These are phyloP conservation scores for Hanseniaspora occidentalis DNA, from an alignment of 805 yeast genomes.

Conservation along the genomic window DNA sequence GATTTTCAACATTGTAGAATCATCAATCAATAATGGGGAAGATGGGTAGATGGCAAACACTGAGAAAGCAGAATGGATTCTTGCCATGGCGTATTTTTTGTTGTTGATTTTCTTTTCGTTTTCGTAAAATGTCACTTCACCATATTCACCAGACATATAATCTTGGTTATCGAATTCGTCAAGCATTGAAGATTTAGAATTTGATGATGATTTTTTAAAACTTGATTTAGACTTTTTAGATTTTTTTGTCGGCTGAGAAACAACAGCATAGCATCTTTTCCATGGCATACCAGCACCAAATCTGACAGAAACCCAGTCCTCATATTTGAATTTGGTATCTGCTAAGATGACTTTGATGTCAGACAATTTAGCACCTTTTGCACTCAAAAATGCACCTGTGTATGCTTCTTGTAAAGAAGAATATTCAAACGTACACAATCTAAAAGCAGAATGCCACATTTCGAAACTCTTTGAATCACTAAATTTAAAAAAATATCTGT, in stretches of 20 bases:
- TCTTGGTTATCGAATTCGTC: background rate
- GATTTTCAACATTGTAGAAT: constrained; percentile 75
- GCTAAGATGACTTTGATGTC: constrained; percentile 80
- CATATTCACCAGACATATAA: constrained; percentile 30
- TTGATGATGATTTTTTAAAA: constrained; percentile 23
- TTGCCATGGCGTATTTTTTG: constrained; percentile 66
- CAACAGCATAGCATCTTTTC: constrained; percentile 86
- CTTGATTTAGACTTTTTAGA: constrained; percentile 28
- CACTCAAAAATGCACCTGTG: constrained; percentile 85
- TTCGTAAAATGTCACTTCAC: constrained; percentile 71
- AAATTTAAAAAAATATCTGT: constrained; percentile 74
- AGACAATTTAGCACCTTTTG: constrained; percentile 78
- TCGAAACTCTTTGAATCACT: constrained; percentile 49
- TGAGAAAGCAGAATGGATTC: constrained; percentile 52
- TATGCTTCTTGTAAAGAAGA: constrained; percentile 85
- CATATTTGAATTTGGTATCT: constrained; percentile 75
- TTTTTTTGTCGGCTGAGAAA: constrained; percentile 52
- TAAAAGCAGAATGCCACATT: constrained; percentile 73
- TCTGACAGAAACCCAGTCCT: constrained; percentile 89
- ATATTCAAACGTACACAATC: constrained; percentile 72
- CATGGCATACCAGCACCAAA: constrained; percentile 98
- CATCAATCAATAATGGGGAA: constrained; percentile 66
- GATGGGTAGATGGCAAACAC: constrained; percentile 91
- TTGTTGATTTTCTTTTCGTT: constrained; percentile 55
- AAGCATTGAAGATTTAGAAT: background rate